Evolutionary conservation across 2,329 filamentous ascomycete genomes (phyloP).

Genomic region (Exophiala aquamarina): DNA sequence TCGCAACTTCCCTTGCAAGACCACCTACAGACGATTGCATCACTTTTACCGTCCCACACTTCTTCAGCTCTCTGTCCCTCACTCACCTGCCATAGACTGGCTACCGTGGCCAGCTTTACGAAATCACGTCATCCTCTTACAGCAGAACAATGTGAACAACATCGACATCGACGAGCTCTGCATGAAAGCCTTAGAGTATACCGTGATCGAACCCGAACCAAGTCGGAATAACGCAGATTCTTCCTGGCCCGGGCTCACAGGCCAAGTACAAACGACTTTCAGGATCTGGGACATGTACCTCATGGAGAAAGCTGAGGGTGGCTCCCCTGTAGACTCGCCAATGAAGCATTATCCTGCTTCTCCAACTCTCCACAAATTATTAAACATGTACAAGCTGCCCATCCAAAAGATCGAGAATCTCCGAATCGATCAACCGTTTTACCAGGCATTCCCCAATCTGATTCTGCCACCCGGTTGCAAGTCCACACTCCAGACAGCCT

Average conservation of each 20-base stretch:
- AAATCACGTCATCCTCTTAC: conserved; percentile 8
- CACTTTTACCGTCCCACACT: conserved; percentile 11
- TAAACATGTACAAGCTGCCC: conserved; percentile 8
- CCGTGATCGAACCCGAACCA: conserved; percentile 7
- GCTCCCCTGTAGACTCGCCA: neutral
- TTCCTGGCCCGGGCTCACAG: neutral
- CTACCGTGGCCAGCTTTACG: conserved; percentile 18
- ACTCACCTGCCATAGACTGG: conserved; percentile 17
- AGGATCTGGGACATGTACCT: conserved; percentile 17
- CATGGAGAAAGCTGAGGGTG: conserved; percentile 6
- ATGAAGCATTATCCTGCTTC: conserved; percentile 6
- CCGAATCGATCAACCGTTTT: conserved; percentile 64
- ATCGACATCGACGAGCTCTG: conserved; percentile 9
- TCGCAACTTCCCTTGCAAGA: conserved; percentile 12
- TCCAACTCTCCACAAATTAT: conserved; percentile 1
- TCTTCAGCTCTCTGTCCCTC: conserved; percentile 7
- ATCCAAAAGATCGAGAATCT: conserved; percentile 12
- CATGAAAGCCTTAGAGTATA: conserved; percentile 6
- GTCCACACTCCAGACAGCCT: neutral
- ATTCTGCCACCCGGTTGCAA: neutral
- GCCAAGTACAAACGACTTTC: conserved; percentile 3
- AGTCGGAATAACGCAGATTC: neutral
- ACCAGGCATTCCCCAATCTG: conserved; percentile 65
- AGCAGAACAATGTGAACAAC: conserved; percentile 1
- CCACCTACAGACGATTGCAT: conserved; percentile 8